Evolutionary conservation across 306 rosid genomes (phyloP).

Genomic region (Arachis hypogaea): DNA sequence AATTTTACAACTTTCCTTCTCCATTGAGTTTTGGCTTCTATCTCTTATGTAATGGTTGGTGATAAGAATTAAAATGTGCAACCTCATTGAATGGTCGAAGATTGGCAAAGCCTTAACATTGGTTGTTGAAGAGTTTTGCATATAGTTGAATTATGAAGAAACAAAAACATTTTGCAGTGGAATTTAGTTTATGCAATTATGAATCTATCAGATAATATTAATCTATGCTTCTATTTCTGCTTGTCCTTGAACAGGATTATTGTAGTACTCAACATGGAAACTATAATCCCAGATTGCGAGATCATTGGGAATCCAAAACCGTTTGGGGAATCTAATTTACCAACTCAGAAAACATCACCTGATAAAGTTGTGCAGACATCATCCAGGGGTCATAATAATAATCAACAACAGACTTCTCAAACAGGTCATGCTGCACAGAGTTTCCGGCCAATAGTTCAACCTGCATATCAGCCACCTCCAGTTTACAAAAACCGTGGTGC

Average conservation of each 20-base stretch:
- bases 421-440: conserved; percentile 48
- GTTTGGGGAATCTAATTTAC: conserved; percentile 49
- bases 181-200: conserved; percentile 24
- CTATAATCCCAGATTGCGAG: conserved; percentile 70
- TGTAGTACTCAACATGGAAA: conserved; percentile 84
- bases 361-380: conserved; percentile 38
- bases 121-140: background rate
- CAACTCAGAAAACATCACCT: conserved; percentile 42
- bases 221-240: conserved; percentile 24
- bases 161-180: background rate
- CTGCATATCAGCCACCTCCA: conserved; percentile 85
- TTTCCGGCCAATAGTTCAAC: conserved; percentile 82
- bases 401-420: conserved; percentile 39
- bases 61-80: background rate
- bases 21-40: conserved; percentile 11
- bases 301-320: conserved; percentile 79
- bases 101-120: conserved; percentile 27
- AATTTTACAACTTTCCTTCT: background rate
- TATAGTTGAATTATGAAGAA: conserved; percentile 22
- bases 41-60: conserved; percentile 10
- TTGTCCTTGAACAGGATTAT: conserved; percentile 63
- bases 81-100: conserved; percentile 14
- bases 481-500: conserved; percentile 74
- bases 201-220: conserved; percentile 22
- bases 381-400: conserved; percentile 39